Conservation (phyloP, 129 eudicot genomes). For the Saussurea involucrata region DNA sequence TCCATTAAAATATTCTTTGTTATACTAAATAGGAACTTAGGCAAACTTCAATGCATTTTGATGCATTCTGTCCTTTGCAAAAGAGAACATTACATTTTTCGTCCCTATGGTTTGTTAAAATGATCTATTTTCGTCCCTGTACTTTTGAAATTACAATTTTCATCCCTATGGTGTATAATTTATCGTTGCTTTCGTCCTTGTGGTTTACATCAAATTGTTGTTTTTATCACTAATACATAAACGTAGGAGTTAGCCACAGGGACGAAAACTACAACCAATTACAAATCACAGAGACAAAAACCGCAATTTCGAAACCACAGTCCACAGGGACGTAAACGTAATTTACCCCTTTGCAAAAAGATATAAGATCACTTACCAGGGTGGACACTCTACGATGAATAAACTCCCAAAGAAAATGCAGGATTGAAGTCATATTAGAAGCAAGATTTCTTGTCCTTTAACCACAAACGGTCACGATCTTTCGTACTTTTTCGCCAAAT, state of each 20-base stretch:
- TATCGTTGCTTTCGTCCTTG: not conserved
- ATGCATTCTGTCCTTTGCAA: not conserved
- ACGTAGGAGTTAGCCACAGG: not conserved
- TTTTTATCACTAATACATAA: not conserved
- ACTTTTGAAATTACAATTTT: not conserved
- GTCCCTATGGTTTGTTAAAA: not conserved
- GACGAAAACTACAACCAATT: not conserved
- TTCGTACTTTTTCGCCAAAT: conserved; percentile 74
- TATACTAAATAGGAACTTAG: too few species aligned
- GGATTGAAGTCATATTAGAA: not conserved
- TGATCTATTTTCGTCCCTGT: not conserved
- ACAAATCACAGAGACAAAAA: not conserved
- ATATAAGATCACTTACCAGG: conserved; percentile 26
- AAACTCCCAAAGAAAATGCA: conserved; percentile 26
- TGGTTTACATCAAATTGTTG: not conserved
- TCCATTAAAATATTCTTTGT: too few species aligned
- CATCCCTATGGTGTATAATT: not conserved
- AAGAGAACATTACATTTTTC: not conserved
- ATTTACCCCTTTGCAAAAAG: not conserved
- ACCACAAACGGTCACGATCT: conserved; percentile 27
- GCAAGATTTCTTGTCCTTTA: not conserved
- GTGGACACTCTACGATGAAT: not conserved
- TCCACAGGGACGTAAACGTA: not conserved
- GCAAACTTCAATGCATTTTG: not conserved
- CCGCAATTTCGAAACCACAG: not conserved